phyloP scores from a whole-genome alignment of 495 filamentous ascomycete species.

The Penicillium parvum region DNA sequence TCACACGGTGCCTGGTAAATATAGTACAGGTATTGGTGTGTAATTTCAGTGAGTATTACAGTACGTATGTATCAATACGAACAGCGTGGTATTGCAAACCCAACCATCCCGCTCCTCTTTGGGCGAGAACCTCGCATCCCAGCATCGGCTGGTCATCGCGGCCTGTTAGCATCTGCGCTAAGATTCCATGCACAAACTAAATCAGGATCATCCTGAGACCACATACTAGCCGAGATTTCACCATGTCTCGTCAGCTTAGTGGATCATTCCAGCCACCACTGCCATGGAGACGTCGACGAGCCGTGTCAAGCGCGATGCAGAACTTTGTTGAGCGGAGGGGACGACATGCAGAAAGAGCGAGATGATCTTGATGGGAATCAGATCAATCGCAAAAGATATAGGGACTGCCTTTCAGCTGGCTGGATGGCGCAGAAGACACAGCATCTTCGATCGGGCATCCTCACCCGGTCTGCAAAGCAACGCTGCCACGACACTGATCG shows the following conservation, averaged over 20 bases:
- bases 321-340: neutral
- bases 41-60: too few relatives aligned
- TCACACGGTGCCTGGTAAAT: neutral
- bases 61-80: too few relatives aligned
- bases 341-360: neutral
- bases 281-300: constrained; percentile 2
- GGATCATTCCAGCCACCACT: constrained; percentile 6
- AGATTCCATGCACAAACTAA: neutral
- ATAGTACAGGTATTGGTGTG: neutral
- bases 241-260: constrained; percentile 6
- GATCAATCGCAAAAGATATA: neutral
- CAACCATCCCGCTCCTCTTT: neutral
- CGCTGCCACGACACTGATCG: constrained; percentile 13
- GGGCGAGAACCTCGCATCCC: neutral
- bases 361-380: too few relatives aligned
- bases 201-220: neutral
- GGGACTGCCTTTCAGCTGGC: too few relatives aligned
- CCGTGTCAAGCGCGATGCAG: constrained; percentile 8
- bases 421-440: neutral
- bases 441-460: neutral
- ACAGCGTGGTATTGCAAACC: neutral
- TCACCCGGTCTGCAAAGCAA: neutral
- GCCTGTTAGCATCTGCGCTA: constrained; percentile 6
- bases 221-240: constrained; percentile 4
- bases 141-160: neutral